These are phyloP conservation scores for Sugiyamaella paludigena DNA, from an alignment of 1,139 yeast genomes.

Conservation along the genomic window DNA sequence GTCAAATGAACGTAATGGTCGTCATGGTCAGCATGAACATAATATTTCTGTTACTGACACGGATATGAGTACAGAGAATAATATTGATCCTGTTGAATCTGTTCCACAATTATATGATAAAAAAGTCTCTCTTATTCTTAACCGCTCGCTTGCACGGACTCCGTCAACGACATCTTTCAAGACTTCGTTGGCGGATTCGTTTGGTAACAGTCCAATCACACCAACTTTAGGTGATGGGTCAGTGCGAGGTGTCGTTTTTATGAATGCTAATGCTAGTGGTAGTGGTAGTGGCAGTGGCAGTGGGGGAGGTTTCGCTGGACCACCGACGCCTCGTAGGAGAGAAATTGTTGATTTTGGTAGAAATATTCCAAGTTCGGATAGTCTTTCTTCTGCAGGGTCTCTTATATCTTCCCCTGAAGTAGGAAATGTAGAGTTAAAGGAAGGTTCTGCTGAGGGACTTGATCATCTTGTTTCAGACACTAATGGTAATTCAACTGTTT, in stretches of 20 bases:
- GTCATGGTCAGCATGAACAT: constrained; percentile 25
- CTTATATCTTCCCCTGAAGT: background rate
- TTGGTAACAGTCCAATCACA: constrained; percentile 27
- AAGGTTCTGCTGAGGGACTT: background rate
- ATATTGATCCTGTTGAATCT: constrained; percentile 53
- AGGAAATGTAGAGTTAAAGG: background rate
- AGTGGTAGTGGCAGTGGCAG: constrained; percentile 11
- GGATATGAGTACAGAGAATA: constrained; percentile 42
- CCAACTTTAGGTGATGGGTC: constrained; percentile 16
- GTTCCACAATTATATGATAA: constrained; percentile 79
- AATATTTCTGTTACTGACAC: constrained; percentile 43
- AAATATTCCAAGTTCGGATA: constrained; percentile 3
- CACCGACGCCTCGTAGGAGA: constrained; percentile 18
- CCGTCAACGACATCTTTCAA: constrained; percentile 76
- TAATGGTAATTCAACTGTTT: constrained; percentile 1
- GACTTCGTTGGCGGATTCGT: constrained; percentile 55
- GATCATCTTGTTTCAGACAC: background rate
- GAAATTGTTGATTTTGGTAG: constrained; percentile 24
- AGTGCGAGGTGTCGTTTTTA: background rate
- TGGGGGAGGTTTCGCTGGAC: constrained; percentile 4
- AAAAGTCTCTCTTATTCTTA: constrained; percentile 71
- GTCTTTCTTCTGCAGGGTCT: constrained; percentile 3
- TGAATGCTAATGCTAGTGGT: background rate
- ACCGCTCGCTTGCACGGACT: constrained; percentile 70
- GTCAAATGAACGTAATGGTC: background rate